These are phyloP conservation scores for Penicillium silybi DNA, from an alignment of 495 filamentous ascomycete genomes.

Conservation along the genomic window DNA sequence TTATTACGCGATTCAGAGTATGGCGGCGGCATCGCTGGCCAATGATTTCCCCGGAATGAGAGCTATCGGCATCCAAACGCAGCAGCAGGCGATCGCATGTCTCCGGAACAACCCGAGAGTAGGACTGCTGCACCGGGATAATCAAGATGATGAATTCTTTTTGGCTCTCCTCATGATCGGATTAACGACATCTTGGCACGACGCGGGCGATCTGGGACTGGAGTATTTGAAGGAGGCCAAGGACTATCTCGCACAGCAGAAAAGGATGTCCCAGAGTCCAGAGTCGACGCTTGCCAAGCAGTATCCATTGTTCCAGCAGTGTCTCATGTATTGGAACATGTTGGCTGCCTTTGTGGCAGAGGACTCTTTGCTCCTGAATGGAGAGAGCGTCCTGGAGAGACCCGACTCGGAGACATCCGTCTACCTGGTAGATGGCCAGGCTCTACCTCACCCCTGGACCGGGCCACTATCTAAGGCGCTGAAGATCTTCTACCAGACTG, in stretches of 20 bases:
- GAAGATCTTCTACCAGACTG: constrained; percentile 19
- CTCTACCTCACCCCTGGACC: constrained; percentile 24
- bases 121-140: constrained; percentile 12
- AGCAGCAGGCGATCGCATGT: constrained; percentile 25
- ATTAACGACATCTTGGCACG: constrained; percentile 21
- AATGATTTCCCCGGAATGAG: constrained; percentile 25
- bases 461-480: constrained; percentile 20
- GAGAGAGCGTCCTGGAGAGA: constrained; percentile 14
- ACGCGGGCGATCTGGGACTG: constrained; percentile 19
- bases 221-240: constrained; percentile 23
- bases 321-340: constrained; percentile 24
- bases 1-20: constrained; percentile 26
- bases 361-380: constrained; percentile 17
- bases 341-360: constrained; percentile 24
- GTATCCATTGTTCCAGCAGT: constrained; percentile 24
- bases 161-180: constrained; percentile 25
- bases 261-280: constrained; percentile 13
- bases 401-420: constrained; percentile 16
- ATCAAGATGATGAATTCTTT: constrained; percentile 23
- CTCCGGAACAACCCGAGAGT: constrained; percentile 15
- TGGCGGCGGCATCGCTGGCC: constrained; percentile 24
- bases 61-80: constrained; percentile 21
- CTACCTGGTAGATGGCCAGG: constrained; percentile 22
- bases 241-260: constrained; percentile 16
- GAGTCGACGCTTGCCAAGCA: constrained; percentile 22